Percentiles rank a stretch among this genome's conserved stretches.
These are phyloP conservation scores for Aspergillus novofumigatus DNA, from an alignment of 2,329 filamentous ascomycete species.

Conservation along the genomic window DNA sequence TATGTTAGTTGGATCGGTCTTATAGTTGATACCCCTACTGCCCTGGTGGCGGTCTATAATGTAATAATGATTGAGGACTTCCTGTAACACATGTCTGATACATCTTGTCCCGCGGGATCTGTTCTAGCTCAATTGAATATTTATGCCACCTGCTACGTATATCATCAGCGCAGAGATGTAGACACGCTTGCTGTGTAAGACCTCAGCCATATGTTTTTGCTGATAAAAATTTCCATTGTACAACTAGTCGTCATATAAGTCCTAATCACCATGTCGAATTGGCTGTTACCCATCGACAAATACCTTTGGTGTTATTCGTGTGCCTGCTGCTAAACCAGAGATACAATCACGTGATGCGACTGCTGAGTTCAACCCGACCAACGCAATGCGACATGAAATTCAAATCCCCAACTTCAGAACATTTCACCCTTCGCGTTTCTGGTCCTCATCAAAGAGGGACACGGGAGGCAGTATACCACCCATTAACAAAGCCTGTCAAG, in stretches of 20 bases:
- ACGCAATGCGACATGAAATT: neutral
- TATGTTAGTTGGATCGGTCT: conserved; percentile 1
- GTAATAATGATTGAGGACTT: conserved; percentile 7
- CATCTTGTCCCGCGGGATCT: neutral
- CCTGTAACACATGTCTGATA: neutral
- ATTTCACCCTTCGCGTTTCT: neutral
- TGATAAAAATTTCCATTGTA: neutral
- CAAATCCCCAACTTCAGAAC: neutral
- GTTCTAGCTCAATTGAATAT: neutral
- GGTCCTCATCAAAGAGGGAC: neutral
- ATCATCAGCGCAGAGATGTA: neutral
- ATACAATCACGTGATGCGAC: neutral
- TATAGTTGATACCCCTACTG: conserved; percentile 9
- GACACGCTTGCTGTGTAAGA: neutral
- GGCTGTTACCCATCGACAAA: neutral
- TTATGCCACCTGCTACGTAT: neutral
- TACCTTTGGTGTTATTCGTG: neutral
- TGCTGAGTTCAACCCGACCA: neutral
- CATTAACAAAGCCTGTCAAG: neutral
- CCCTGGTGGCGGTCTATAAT: conserved; percentile 16
- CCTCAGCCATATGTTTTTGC: neutral
- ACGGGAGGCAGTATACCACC: neutral
- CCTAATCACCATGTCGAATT: neutral
- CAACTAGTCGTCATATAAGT: no score
- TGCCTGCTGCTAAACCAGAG: neutral